Base-by-base conservation (phyloP, 306 rosid species). In the Medicago ruthenica region DNA sequence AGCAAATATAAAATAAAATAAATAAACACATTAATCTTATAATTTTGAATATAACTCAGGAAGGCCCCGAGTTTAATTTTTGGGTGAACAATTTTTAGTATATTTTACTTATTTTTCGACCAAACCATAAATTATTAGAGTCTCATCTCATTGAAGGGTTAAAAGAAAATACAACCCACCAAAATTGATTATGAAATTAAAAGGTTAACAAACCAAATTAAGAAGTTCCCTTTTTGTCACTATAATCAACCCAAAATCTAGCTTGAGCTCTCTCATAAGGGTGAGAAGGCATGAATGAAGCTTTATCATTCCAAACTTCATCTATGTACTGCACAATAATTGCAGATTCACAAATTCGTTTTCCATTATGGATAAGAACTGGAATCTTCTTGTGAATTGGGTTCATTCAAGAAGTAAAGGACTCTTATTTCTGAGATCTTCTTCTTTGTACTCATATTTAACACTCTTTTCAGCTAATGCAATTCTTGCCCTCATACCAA, bases 251-350 rank as follows among this genome's bases (percentile, higher is more conserved):
- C 79, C 87, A 87, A 41, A 82, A 71, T 24, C 79, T 84, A 59
- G 83, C 81, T 41, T 79, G 80, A 55, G 84, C 65, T 77, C 69
- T 81, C 13, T 66, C 79, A 47, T 72, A 68, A 31, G 86, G 79
- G 8, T 84, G 62, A 59, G 40, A 74, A 24, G 83, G 80, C 9
- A 85, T 58, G 22, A 81, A 9, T 14, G 80, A 70, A 76, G 45
- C 7, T 16, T 13, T 71, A 10, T 55, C 61, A 7, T 48, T 74
- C 89, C 87, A 86, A 53, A 78, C 76, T 44, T 75, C 82, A 20
- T 86, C 87, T 8, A 86, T 81, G 45, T 83, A 86, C 71, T 86
- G 73, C 24, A 83, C 76, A 55, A 83, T 81, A n/a, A 81, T 75
- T 42, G 71, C 79, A 37, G 90, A 86, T 59, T 83, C 86, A 64